phyloP scores from a whole-genome alignment of 1,284 basidiomycete genomes.

The Boletus semigastroideus region DNA sequence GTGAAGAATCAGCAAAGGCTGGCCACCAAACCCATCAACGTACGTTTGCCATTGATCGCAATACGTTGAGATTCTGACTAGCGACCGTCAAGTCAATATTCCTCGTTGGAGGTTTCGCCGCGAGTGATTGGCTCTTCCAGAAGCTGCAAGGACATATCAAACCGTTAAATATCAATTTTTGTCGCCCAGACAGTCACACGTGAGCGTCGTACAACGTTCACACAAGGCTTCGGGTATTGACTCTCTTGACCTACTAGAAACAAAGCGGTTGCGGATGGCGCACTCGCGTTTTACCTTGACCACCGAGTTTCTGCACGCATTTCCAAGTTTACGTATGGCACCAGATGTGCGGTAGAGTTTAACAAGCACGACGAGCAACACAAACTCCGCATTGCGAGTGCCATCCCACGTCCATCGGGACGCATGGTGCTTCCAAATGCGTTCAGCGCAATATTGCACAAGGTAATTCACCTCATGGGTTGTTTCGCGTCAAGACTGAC shows the following conservation, averaged over 20 bases:
- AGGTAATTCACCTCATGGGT: slow-evolving; percentile 20
- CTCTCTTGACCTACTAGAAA: slow-evolving; percentile 14
- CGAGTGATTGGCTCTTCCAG: slow-evolving; percentile 38
- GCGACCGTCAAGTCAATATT: slow-evolving; percentile 31
- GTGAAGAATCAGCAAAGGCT: slow-evolving; percentile 33
- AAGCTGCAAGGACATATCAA: slow-evolving; percentile 28
- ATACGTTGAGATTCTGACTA: background rate
- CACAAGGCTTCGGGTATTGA: background rate
- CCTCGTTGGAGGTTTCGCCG: slow-evolving; percentile 42
- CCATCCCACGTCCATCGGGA: slow-evolving; percentile 32
- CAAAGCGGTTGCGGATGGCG: slow-evolving; percentile 39
- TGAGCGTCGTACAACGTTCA: slow-evolving; percentile 21
- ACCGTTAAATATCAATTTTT: slow-evolving; percentile 35
- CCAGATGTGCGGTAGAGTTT: slow-evolving; percentile 28
- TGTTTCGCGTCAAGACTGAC: slow-evolving; percentile 1
- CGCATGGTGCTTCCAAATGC: slow-evolving; percentile 29
- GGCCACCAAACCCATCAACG: slow-evolving; percentile 28
- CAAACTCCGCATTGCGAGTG: slow-evolving; percentile 22
- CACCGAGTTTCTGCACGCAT: slow-evolving; percentile 37
- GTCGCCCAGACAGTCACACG: slow-evolving; percentile 48
- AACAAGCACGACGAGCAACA: slow-evolving; percentile 34
- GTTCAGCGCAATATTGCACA: slow-evolving; percentile 36
- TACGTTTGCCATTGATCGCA: slow-evolving; percentile 11
- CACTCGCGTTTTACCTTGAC: slow-evolving; percentile 37
- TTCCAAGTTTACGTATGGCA: slow-evolving; percentile 37